Base-by-base conservation (phyloP, 2,329 filamentous ascomycete genomes). In the Camptophora hylomeconis region DNA sequence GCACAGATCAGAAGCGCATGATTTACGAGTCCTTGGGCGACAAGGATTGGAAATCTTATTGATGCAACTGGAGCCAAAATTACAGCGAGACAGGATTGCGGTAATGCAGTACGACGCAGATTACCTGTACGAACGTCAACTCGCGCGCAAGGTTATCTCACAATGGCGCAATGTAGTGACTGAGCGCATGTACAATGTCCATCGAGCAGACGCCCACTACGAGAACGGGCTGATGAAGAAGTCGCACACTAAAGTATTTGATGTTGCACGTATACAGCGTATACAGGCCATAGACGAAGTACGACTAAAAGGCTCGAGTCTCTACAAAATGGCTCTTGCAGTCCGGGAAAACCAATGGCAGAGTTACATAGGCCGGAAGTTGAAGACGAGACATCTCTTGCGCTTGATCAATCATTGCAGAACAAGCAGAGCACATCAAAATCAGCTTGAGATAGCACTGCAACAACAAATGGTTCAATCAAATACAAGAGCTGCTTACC, bases 271-370 rank as follows among this genome's bases (percentile, higher is more conserved):
- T 7, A 24, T 31, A 10, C 29, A 24, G n/a, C 29, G 29, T 5
- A 24, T 31, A 5, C 12, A 13, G 5, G 26, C 29, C 7, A 31
- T 31, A 7, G 29, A 31, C 11, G 29, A 31, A 17, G 29, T 26
- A 10, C 22, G 29, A 8, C 17, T 31, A 17, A 31, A 31, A 11
- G 29, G 29, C 6, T 6, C 22, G 8, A 26, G 23, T 12, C 23
- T 31, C 11, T 31, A 31, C 29, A 31, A 26, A 15, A 26, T 23
- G 29, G 26, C 29, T 15, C 7, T 31, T 8, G 29, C 29, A 11
- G 22, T 17, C 22, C 29, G 29, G n/a, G 29, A 31, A 12, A 31
- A 21, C 11, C 23, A 31, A 13, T 26, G 13, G 11, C 17, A 21
- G 22, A n/a, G n/a, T n/a, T n/a, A n/a, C n/a, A n/a, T n/a, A n/a